Conservation (phyloP, 306 rosid species). For the Dalbergia cultrata region DNA sequence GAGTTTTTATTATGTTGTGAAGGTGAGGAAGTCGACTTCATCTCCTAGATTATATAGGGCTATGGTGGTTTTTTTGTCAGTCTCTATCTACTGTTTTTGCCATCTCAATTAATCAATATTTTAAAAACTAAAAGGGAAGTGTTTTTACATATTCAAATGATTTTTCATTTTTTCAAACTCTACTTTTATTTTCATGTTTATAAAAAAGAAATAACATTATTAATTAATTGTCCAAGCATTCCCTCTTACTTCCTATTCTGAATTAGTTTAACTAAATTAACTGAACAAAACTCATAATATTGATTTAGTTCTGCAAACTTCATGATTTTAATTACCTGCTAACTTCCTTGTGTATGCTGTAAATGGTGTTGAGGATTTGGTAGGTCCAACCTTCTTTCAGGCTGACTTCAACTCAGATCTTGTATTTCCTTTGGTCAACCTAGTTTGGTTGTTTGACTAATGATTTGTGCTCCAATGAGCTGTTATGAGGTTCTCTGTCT, state of each 20-base stretch:
- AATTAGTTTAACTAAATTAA: neutral
- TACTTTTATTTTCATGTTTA: neutral
- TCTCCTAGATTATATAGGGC: no score
- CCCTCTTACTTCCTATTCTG: neutral
- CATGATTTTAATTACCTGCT: constrained; percentile 23
- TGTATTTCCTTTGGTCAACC: constrained; percentile 43
- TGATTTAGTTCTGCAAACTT: constrained; percentile 28
- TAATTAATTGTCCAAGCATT: neutral
- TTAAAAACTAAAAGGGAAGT: no score
- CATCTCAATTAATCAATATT: no score
- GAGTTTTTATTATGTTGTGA: no score
- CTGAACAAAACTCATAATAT: constrained; percentile 9
- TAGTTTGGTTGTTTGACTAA: constrained; percentile 37
- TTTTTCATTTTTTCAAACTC: neutral
- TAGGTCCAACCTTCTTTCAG: constrained; percentile 22
- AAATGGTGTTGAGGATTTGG: constrained; percentile 20
- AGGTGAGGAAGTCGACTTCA: no score
- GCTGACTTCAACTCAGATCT: constrained; percentile 36
- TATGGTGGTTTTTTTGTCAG: no score
- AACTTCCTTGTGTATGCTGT: constrained; percentile 26
- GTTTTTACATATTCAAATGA: neutral
- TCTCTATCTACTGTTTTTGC: no score
- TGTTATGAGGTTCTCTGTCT: constrained; percentile 45
- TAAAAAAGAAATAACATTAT: neutral
- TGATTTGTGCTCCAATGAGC: constrained; percentile 39